Evolutionary conservation across 2,329 filamentous ascomycete genomes (phyloP).

Genomic region (Colletotrichum ledebouriae): DNA sequence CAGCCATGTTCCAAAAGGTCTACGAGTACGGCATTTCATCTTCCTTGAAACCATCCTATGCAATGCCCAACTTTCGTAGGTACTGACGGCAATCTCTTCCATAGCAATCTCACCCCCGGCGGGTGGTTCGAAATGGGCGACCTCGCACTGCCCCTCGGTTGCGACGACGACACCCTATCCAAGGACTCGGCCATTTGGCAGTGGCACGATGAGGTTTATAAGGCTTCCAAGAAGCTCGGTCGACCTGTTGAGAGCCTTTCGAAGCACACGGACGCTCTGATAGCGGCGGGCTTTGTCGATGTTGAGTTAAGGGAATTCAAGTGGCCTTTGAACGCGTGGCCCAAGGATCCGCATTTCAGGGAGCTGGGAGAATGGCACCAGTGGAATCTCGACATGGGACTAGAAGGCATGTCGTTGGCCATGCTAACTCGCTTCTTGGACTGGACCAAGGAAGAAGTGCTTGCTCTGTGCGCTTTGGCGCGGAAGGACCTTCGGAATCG

Average conservation of each 20-base stretch:
- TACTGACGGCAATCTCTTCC: not conserved
- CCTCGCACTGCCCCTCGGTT: conserved; percentile 45
- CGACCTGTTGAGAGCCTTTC: conserved; percentile 48
- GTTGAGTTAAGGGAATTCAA: not conserved
- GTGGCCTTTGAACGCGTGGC: not conserved
- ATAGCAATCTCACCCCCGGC: conserved; percentile 46
- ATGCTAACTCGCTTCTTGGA: conserved; percentile 48
- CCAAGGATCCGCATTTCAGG: not conserved
- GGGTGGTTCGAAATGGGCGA: conserved; percentile 52
- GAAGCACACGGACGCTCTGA: conserved; percentile 41
- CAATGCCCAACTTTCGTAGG: no score
- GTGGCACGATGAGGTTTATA: conserved; percentile 49
- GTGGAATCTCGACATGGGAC: conserved; percentile 50
- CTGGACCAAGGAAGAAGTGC: not conserved
- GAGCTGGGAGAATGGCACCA: conserved; percentile 32
- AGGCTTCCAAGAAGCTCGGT: conserved; percentile 49
- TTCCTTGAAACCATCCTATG: not conserved
- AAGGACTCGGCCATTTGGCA: conserved; percentile 47
- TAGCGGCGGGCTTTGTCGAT: not conserved
- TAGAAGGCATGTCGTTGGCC: conserved; percentile 52
- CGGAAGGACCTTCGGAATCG: not conserved
- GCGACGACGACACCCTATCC: conserved; percentile 50
- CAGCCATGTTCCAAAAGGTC: conserved; percentile 44
- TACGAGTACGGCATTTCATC: conserved; percentile 36
- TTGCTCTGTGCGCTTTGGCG: conserved; percentile 3